Conservation (phyloP, 129 eudicot species). For the Oenanthe sinensis region DNA sequence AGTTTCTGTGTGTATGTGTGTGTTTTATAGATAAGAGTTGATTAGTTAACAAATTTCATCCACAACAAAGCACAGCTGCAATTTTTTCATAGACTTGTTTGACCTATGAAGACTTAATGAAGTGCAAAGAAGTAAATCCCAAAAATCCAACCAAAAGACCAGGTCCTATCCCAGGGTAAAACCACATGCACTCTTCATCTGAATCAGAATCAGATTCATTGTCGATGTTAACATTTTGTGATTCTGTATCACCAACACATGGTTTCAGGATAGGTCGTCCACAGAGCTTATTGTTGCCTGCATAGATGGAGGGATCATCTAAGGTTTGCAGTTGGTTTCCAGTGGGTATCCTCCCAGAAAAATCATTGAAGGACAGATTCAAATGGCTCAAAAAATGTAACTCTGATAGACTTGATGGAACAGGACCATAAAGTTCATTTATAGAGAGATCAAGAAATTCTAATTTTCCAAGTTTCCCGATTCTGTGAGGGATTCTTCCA, state of each 20-base stretch:
- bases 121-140: neutral
- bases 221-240: neutral
- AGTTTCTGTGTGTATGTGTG: too few species aligned
- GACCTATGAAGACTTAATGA: too few species aligned
- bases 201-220: neutral
- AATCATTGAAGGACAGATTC: neutral
- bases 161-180: neutral
- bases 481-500: neutral
- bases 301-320: neutral
- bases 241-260: neutral
- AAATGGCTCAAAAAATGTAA: neutral
- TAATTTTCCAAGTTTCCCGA: neutral
- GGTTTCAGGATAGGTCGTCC: neutral
- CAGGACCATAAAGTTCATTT: neutral
- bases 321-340: neutral
- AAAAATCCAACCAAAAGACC: neutral
- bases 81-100: too few species aligned
- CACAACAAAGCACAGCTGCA: too few species aligned
- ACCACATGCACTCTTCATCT: neutral
- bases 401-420: neutral
- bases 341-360: neutral
- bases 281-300: neutral
- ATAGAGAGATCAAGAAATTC: neutral
- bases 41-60: neutral
- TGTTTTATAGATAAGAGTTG: neutral